Conservation (phyloP, 148 eudicot species). For the Drosera capensis region DNA sequence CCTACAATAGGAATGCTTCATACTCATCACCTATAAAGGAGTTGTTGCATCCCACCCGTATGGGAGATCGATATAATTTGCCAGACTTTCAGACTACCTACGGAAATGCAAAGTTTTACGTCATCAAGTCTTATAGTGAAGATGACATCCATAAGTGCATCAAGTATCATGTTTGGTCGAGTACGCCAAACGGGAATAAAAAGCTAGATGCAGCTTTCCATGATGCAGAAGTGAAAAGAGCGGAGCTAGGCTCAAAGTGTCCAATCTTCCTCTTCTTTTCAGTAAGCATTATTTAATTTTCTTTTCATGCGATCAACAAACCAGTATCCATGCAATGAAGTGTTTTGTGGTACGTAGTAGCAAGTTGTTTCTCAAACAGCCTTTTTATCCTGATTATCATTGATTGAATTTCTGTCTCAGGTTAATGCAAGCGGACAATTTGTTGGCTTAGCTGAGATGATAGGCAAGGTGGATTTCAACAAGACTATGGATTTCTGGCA, state of each 20-base stretch:
- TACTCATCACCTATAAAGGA: constrained; percentile 20
- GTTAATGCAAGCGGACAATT: constrained; percentile 95
- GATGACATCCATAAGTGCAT: constrained; percentile 82
- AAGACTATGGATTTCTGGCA: constrained; percentile 95
- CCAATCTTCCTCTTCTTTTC: constrained; percentile 85
- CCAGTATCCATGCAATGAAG: too few species aligned
- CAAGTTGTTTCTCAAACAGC: too few species aligned
- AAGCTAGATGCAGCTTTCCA: constrained; percentile 68
- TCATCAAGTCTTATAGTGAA: constrained; percentile 91
- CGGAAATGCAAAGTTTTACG: constrained; percentile 60
- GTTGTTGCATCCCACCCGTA: constrained; percentile 8
- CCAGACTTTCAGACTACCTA: constrained; percentile 44
- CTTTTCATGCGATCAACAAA: too few species aligned
- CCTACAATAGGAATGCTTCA: constrained; percentile 19
- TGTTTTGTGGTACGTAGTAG: too few species aligned
- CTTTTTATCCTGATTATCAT: neutral
- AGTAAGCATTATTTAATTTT: constrained; percentile 22
- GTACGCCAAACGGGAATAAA: constrained; percentile 75
- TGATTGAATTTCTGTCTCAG: constrained; percentile 14
- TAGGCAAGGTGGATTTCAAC: constrained; percentile 58
- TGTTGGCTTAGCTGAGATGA: constrained; percentile 94
- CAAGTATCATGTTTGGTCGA: constrained; percentile 91
- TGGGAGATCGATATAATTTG: constrained; percentile 36
- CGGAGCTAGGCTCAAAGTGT: constrained; percentile 37
- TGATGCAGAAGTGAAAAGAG: constrained; percentile 48